A percentile compares a stretch with the other conserved stretches of the same genome.
These are phyloP conservation scores for Elaphomyces granulatus DNA, from an alignment of 495 filamentous ascomycete genomes.

Conservation along the genomic window DNA sequence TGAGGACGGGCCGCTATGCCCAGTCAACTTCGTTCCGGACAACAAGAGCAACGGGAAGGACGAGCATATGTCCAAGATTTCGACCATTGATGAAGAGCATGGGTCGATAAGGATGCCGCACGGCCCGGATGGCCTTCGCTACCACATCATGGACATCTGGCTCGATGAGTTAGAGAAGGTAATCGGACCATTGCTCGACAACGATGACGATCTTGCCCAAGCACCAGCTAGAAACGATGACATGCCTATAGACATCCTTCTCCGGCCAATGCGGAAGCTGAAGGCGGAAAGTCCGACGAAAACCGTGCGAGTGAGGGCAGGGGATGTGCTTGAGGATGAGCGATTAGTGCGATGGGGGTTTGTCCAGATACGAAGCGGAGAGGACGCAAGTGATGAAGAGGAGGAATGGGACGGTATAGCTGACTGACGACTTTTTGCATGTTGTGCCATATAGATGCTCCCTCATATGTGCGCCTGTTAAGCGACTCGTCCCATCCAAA, in stretches of 20 bases:
- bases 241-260: slow-evolving; percentile 36
- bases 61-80: slow-evolving; percentile 5
- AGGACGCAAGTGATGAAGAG: slow-evolving; percentile 17
- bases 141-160: slow-evolving; percentile 86
- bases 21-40: slow-evolving; percentile 27
- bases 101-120: slow-evolving; percentile 29
- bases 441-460: too few species aligned
- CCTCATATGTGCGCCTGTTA: too few species aligned
- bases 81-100: not conserved
- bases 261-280: slow-evolving; percentile 46
- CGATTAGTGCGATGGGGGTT: slow-evolving; percentile 47
- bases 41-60: slow-evolving; percentile 7
- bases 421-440: too few species aligned
- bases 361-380: slow-evolving; percentile 9
- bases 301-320: slow-evolving; percentile 48
- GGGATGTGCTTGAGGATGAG: slow-evolving; percentile 59
- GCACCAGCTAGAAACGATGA: slow-evolving; percentile 9
- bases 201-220: slow-evolving; percentile 13
- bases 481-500: not conserved
- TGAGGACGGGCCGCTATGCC: slow-evolving; percentile 29
- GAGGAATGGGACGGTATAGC: slow-evolving; percentile 23
- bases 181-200: slow-evolving; percentile 39
- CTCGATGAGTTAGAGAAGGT: slow-evolving; percentile 69
- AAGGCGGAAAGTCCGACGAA: slow-evolving; percentile 47
- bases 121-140: slow-evolving; percentile 62